Base-by-base conservation (phyloP, 371 early-diverging fungal species). In the Mortierella sp. region DNA sequence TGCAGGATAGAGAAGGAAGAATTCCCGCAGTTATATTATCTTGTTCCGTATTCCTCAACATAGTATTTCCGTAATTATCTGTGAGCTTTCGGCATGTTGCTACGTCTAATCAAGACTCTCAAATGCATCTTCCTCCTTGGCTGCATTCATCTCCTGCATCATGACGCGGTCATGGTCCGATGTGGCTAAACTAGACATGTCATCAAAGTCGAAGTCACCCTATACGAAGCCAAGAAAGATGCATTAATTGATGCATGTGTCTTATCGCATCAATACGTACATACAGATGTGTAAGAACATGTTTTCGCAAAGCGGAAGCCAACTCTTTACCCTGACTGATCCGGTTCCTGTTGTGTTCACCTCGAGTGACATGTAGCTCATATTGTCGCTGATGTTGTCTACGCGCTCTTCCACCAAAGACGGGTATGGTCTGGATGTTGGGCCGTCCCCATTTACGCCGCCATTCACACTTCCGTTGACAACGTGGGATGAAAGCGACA, bases 331-430 rank as follows among this genome's bases (percentile, higher is more conserved):
- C 65, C 86, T 64, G 17, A 87, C 70, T 34, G 89, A 89, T 15
- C 87, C 89, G 4, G 89, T 89, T 17, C 90, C 91, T 5, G 90
- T 88, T 1, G 91, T 91, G 76, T 91, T 88, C 23, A 90, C 91
- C 48, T 90, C 92, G 81, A 91, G 56, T 50, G 84, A 83, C 61
- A 89, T 49, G 39, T 88, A 82, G 64, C 82, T 83, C 80, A 87
- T 81, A 53, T 79, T 84, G 54, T 90, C 89, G 28, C 72, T 71
- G 23, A 78, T 68, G 43, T 50, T 63, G 56, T 79, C 73, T 46
- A 49, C 31, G 28, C 48, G 60, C 53, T 66, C 66, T 23, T 70
- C 67, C 28, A 60, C 51, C 70, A 72, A 69, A 9, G 54, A 56
- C 17, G 37, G 57, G 53, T 12, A 60, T 2, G 64, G 63, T 26